A percentile compares a stretch with the other conserved stretches of the same genome.
Evolutionary conservation across 148 eudicot species (phyloP).

Genomic region (Pharnaceum exiguum): DNA sequence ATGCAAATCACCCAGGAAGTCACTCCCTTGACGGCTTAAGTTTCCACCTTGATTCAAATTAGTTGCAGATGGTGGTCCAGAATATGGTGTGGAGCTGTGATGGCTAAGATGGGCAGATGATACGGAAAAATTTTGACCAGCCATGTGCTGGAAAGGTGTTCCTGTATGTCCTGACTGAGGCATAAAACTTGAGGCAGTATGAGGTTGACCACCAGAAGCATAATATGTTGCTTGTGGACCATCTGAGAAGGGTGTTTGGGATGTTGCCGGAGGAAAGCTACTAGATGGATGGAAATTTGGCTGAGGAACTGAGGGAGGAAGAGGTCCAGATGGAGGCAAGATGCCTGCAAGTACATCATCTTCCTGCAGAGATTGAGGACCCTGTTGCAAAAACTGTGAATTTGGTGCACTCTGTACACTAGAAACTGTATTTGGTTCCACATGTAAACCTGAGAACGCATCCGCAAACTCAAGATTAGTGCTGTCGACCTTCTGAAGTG

Average conservation of each 20-base stretch:
- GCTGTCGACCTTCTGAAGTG: conserved; percentile 26
- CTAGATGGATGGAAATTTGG: conserved; percentile 19
- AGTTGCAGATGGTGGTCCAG: conserved; percentile 16
- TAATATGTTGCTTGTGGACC: conserved; percentile 32
- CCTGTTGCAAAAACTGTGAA: conserved; percentile 24
- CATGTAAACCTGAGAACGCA: conserved; percentile 24
- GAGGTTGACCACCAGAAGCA: conserved; percentile 12
- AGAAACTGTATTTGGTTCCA: conserved; percentile 14
- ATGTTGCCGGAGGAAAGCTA: conserved; percentile 18
- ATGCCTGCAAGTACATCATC: conserved; percentile 75
- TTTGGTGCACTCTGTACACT: conserved; percentile 25
- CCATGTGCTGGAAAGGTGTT: conserved; percentile 30
- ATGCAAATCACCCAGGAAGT: conserved; percentile 20
- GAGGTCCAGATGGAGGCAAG: conserved; percentile 61
- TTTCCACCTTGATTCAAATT: conserved; percentile 27
- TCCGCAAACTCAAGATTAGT: conserved; percentile 30
- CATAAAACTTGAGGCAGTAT: conserved; percentile 15
- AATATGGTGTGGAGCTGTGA: conserved; percentile 30
- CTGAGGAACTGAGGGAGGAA: conserved; percentile 19
- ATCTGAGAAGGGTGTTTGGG: conserved; percentile 16
- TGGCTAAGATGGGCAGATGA: conserved; percentile 27
- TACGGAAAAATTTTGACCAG: conserved; percentile 30
- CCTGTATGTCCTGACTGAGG: conserved; percentile 31
- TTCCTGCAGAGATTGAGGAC: conserved; percentile 22
- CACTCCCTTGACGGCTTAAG: conserved; percentile 12